Evolutionary conservation across 78 protist species (phyloP).

Genomic region (Trichosphaerium sp.): DNA sequence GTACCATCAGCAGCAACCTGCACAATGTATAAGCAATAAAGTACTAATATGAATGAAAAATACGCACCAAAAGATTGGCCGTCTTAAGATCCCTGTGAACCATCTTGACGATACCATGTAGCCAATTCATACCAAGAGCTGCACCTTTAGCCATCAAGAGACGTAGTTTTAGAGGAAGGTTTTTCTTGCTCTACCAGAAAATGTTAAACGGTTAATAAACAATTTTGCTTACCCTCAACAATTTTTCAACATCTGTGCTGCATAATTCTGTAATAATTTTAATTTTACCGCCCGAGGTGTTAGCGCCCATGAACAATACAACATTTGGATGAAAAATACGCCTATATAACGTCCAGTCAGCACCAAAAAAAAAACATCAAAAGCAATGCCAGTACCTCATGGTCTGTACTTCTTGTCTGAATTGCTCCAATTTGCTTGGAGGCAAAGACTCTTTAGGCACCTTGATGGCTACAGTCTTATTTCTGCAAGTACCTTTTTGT

Average conservation of each 20-base stretch:
- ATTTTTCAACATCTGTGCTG: background rate
- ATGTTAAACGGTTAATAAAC: background rate
- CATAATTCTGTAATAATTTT: slow-evolving; percentile 47
- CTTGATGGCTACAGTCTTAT: slow-evolving; percentile 51
- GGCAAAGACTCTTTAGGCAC: slow-evolving; percentile 33
- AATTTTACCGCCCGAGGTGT: slow-evolving; percentile 41
- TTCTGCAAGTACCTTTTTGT: slow-evolving; percentile 47
- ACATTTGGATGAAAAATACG: slow-evolving; percentile 56
- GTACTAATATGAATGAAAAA: too few species aligned
- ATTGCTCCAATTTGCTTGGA: slow-evolving; percentile 28
- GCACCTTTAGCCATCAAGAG: slow-evolving; percentile 53
- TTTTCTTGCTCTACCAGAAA: background rate
- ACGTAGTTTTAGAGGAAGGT: background rate
- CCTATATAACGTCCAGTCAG: too few species aligned
- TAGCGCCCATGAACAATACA: slow-evolving; percentile 50
- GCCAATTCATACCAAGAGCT: slow-evolving; percentile 65
- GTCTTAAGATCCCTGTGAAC: slow-evolving; percentile 50
- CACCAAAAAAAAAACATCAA: too few species aligned
- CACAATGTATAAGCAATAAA: too few species aligned
- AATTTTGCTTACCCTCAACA: background rate
- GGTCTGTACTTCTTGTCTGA: slow-evolving; percentile 49
- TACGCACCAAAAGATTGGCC: slow-evolving; percentile 39
- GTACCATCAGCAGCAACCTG: too few species aligned
- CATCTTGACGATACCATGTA: slow-evolving; percentile 42
- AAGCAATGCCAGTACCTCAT: too few species aligned